Percentiles rank a stretch among this genome's conserved stretches.
phyloP scores from a whole-genome alignment of 2,329 filamentous ascomycete species.

The Cordyceps pruinosa region DNA sequence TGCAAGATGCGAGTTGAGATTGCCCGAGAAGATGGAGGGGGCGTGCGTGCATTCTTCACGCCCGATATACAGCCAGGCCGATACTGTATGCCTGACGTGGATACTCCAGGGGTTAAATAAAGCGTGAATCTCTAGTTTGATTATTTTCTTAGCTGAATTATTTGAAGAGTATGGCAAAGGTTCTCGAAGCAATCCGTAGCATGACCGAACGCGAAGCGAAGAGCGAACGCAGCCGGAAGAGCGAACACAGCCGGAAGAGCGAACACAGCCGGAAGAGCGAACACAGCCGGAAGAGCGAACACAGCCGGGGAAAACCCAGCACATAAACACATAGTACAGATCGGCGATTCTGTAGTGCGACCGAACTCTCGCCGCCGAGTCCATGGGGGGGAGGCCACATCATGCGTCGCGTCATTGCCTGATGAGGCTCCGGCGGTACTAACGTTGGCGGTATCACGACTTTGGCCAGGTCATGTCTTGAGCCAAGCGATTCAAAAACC shows the following conservation, averaged over 20 bases:
- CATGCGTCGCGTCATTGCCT: not conserved
- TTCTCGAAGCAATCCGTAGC: too few species aligned
- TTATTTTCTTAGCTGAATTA: too few species aligned
- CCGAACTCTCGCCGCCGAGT: not conserved
- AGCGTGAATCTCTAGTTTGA: too few species aligned
- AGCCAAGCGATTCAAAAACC: too few species aligned
- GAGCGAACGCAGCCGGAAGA: too few species aligned
- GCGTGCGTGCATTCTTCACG: conserved; percentile 5
- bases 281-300: not conserved
- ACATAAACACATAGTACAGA: not conserved
- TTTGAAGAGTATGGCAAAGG: too few species aligned
- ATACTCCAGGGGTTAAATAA: too few species aligned
- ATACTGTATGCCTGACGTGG: conserved; percentile 1
- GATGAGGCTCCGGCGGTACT: too few species aligned
- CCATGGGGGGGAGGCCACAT: not conserved
- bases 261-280: not conserved
- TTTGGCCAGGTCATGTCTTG: too few species aligned
- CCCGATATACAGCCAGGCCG: not conserved
- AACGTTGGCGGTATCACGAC: too few species aligned
- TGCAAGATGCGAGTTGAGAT: conserved; percentile 14
- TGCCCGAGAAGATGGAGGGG: conserved; percentile 6
- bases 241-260: not conserved
- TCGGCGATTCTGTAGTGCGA: not conserved
- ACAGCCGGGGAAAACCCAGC: too few species aligned
- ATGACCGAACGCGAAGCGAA: too few species aligned